Evolutionary conservation across 2,329 filamentous ascomycete species (phyloP).

Genomic region (Curvularia sp.): DNA sequence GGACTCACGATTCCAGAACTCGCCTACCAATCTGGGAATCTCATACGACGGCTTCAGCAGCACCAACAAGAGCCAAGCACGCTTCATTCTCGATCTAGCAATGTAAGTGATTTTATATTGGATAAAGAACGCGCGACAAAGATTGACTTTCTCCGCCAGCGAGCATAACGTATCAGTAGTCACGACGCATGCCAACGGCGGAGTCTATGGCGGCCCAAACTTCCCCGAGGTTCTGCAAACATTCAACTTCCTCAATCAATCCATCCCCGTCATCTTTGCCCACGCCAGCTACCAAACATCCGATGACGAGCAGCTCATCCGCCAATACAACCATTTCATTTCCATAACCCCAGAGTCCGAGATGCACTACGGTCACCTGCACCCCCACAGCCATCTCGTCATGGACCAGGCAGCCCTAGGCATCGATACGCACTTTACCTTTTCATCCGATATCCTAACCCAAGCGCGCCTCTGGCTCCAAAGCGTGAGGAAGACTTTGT

Average conservation of each 20-base stretch:
- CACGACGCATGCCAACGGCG: slow-evolving; percentile 49
- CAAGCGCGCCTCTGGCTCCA: slow-evolving; percentile 65
- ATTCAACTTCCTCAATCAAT: slow-evolving; percentile 49
- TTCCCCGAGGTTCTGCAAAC: slow-evolving; percentile 38
- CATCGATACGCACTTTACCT: slow-evolving; percentile 63
- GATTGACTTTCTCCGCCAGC: slow-evolving; percentile 2
- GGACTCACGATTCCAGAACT: slow-evolving; percentile 7
- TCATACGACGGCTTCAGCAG: slow-evolving; percentile 16
- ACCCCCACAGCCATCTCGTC: slow-evolving; percentile 53
- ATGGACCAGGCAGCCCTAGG: slow-evolving; percentile 62
- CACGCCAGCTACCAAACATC: slow-evolving; percentile 58
- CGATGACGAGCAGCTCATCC: slow-evolving; percentile 53
- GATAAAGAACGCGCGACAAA: neutral
- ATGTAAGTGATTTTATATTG: neutral
- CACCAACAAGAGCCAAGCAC: slow-evolving; percentile 9
- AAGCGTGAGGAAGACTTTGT: slow-evolving; percentile 51
- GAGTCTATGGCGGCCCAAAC: slow-evolving; percentile 15
- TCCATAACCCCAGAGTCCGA: slow-evolving; percentile 67
- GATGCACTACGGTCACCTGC: slow-evolving; percentile 64
- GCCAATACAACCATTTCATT: slow-evolving; percentile 60
- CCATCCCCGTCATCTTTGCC: slow-evolving; percentile 60
- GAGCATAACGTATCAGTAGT: slow-evolving; percentile 45
- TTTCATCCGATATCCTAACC: slow-evolving; percentile 53
- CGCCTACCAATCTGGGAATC: slow-evolving; percentile 9
- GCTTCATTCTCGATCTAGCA: slow-evolving; percentile 11